Percentiles rank a stretch among this genome's conserved stretches.
Evolutionary conservation across 23 red algal species (phyloP).

Genomic region (Gracilaria domingensis): DNA sequence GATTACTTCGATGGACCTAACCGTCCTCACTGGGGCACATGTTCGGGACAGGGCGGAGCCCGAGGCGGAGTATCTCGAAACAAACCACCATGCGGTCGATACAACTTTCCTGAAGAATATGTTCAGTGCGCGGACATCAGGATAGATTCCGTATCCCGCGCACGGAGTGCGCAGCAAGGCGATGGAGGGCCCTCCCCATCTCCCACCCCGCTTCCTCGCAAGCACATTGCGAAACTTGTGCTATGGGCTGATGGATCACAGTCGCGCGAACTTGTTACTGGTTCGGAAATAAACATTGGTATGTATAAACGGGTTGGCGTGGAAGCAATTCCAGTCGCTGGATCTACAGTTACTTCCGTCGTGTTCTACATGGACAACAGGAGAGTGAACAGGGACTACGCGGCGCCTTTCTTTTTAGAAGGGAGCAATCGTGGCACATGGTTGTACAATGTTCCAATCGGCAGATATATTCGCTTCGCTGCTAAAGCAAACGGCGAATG

Average conservation of each 20-base stretch:
- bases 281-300: neutral
- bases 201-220: neutral
- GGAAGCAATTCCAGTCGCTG: neutral
- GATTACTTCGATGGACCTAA: slow-evolving; percentile 61
- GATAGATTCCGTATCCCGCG: neutral
- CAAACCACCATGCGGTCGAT: slow-evolving; percentile 19
- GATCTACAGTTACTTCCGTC: neutral
- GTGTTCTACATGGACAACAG: slow-evolving; percentile 19
- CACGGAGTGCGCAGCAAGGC: neutral
- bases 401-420: slow-evolving; percentile 12
- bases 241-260: slow-evolving; percentile 7
- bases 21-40: slow-evolving; percentile 37
- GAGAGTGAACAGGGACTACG: neutral
- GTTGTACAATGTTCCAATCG: slow-evolving; percentile 5
- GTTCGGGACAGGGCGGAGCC: slow-evolving; percentile 47
- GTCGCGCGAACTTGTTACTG: neutral
- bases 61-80: slow-evolving; percentile 22
- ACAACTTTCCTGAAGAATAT: slow-evolving; percentile 69
- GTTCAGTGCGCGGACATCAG: slow-evolving; percentile 19
- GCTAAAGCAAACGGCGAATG: slow-evolving; percentile 17
- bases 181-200: neutral
- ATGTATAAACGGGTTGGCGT: neutral
- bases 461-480: neutral
- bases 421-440: slow-evolving; percentile 8
- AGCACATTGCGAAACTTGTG: neutral